Evolutionary conservation across 305 asterid species (phyloP), one percentile per base, ranked within the genome.

Genomic region (Fraxinus angustifolia): DNA sequence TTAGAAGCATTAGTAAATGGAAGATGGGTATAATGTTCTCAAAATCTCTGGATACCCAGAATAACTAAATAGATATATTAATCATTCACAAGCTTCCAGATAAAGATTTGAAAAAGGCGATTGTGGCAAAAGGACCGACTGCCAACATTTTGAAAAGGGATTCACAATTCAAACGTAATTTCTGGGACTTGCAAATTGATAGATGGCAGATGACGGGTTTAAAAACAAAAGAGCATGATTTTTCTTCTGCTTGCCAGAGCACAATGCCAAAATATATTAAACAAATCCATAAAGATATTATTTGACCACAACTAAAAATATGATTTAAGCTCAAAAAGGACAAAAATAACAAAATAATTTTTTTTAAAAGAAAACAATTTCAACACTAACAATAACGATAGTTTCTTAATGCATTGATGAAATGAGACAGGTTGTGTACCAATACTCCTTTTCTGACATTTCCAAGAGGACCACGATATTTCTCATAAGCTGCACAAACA

Each of bases 401-500:
- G 75, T 58, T 31, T 21, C 33, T 34, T 2, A 74, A 76, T 30
- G 31, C 79, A 78, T 78, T 31, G 68, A 16, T 40, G 48, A 76
- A 78, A 36, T 70, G 58, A 31, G 83, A 36, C 30, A 74, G 56
- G 83, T 72, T 60, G 81, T 6, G 31, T 93, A 96, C 99, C 93
- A 96, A 85, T 70, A 94, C 99, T 93, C 99, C 99, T 91, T 96
- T 96, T 83, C 99, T 91, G 88, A 96, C 97, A 86, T 96, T 94
- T 87, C 98, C 98, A 53, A 94, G 98, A 81, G 97, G 93, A 84
- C 99, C 99, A 19, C 97, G 90, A 87, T 89, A 85, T 82, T 94
- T 96, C 87, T 90, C 99, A 77, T 96, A 96, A 82, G 87, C 98
- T 96, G 97, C 89, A 87, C 58, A 40, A 81, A 85, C 26, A 80